phyloP scores from a whole-genome alignment of 169 alveolate genomes.

The Eimeria nieschulzi region DNA sequence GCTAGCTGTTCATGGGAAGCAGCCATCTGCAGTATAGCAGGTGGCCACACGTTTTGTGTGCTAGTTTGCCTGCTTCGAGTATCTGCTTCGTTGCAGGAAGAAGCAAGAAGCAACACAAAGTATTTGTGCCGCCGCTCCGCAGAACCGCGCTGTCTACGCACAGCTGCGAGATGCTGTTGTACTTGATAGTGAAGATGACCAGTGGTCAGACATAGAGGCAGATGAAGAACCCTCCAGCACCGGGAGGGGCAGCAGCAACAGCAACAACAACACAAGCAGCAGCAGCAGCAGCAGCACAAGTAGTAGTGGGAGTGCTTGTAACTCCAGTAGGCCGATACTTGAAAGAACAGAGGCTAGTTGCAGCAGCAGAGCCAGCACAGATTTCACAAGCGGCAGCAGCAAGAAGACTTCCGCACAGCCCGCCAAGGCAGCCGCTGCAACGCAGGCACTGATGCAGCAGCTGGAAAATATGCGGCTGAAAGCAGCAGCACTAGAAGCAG shows the following conservation, averaged over 20 bases:
- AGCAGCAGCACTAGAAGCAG: constrained; percentile 33
- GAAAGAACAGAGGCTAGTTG: constrained; percentile 16
- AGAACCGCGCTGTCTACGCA: constrained; percentile 39
- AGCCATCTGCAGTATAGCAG: no score
- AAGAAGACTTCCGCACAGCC: not conserved
- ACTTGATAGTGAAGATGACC: constrained; percentile 53
- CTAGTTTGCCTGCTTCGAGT: not conserved
- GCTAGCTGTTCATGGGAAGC: no score
- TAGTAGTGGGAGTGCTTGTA: not conserved
- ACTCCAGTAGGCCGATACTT: not conserved
- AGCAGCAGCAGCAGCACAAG: constrained; percentile 31
- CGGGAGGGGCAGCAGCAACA: constrained; percentile 28
- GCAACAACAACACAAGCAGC: constrained; percentile 68
- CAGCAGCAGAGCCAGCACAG: not conserved
- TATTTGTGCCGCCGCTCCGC: constrained; percentile 26
- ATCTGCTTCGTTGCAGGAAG: constrained; percentile 15
- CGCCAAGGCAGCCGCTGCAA: constrained; percentile 10
- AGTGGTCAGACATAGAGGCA: constrained; percentile 47
- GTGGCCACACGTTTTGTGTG: not conserved
- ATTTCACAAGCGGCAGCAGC: not conserved
- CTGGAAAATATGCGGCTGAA: constrained; percentile 52
- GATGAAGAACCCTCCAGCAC: not conserved
- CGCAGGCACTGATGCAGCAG: constrained; percentile 60
- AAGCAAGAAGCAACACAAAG: constrained; percentile 33
- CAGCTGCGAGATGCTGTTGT: constrained; percentile 66